These are phyloP conservation scores for Prinsepia uniflora DNA, from an alignment of 306 rosid genomes.

Conservation along the genomic window DNA sequence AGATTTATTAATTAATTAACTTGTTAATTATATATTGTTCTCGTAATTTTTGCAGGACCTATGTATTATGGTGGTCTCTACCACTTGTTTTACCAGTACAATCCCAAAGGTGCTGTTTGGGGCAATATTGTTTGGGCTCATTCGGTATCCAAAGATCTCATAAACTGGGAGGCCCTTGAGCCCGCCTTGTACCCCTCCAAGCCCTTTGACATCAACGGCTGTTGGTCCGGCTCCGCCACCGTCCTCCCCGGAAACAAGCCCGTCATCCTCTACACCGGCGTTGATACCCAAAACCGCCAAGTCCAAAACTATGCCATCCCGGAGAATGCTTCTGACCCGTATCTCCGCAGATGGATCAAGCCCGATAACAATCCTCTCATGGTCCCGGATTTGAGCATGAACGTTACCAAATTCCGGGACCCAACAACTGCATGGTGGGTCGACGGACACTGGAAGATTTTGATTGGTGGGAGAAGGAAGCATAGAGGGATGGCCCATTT, in stretches of 20 bases:
- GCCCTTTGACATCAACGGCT: conserved; percentile 69
- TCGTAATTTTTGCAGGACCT: conserved; percentile 43
- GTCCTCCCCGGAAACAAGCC: conserved; percentile 63
- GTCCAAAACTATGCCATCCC: conserved; percentile 77
- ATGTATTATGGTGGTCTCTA: conserved; percentile 73
- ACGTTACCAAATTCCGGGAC: conserved; percentile 60
- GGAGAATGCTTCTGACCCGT: conserved; percentile 49
- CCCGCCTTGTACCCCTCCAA: conserved; percentile 61
- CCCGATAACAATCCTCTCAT: conserved; percentile 58
- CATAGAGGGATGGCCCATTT: conserved; percentile 55
- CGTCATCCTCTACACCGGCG: conserved; percentile 62
- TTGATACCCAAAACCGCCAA: conserved; percentile 41
- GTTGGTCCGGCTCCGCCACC: conserved; percentile 92
- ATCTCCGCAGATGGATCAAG: conserved; percentile 57
- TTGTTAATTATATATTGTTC: not conserved
- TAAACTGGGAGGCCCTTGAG: conserved; percentile 64
- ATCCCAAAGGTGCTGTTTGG: conserved; percentile 88
- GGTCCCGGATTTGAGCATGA: conserved; percentile 22
- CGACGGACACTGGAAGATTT: conserved; percentile 59
- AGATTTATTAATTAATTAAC: no score
- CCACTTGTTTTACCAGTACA: conserved; percentile 81
- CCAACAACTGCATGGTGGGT: conserved; percentile 70
- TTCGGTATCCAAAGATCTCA: conserved; percentile 65
- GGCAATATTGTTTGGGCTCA: conserved; percentile 97
- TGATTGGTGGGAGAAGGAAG: conserved; percentile 50